Evolutionary conservation across 2,329 filamentous ascomycete genomes (phyloP).

Genomic region (Diaporthe ilicicola): DNA sequence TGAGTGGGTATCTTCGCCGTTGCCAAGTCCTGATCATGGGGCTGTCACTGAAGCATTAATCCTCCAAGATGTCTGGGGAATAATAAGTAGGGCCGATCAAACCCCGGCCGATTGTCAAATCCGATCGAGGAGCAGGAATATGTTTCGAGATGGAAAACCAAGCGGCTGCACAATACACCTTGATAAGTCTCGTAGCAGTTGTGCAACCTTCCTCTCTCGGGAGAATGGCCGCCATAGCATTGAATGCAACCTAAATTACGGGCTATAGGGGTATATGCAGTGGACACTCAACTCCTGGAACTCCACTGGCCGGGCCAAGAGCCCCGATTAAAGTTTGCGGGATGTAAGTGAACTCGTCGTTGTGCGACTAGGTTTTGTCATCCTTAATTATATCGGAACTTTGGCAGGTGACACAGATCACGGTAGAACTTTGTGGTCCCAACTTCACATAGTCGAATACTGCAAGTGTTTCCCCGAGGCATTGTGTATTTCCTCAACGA

Average conservation of each 20-base stretch:
- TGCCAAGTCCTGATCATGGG: background rate
- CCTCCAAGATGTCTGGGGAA: background rate
- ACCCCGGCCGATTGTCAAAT: background rate
- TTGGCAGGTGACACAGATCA: background rate
- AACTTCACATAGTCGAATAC: too few relatives aligned
- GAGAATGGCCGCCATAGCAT: background rate
- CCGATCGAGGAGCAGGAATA: background rate
- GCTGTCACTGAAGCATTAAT: conserved; percentile 3
- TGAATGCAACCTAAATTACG: background rate
- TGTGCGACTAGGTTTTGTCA: background rate
- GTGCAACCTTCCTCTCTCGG: background rate
- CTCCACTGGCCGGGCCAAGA: conserved; percentile 4
- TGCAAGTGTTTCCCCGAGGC: background rate
- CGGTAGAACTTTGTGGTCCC: background rate
- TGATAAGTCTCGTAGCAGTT: background rate
- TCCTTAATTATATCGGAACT: background rate
- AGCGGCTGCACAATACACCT: background rate
- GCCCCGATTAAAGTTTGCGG: background rate
- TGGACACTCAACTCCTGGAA: background rate
- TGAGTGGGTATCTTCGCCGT: background rate
- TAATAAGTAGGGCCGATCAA: background rate
- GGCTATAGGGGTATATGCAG: background rate
- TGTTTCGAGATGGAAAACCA: too few relatives aligned
- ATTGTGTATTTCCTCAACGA: background rate
- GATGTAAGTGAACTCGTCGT: background rate